phyloP scores from a whole-genome alignment of 1,139 yeast species.

The Keqinozyma sinolaborantium region DNA sequence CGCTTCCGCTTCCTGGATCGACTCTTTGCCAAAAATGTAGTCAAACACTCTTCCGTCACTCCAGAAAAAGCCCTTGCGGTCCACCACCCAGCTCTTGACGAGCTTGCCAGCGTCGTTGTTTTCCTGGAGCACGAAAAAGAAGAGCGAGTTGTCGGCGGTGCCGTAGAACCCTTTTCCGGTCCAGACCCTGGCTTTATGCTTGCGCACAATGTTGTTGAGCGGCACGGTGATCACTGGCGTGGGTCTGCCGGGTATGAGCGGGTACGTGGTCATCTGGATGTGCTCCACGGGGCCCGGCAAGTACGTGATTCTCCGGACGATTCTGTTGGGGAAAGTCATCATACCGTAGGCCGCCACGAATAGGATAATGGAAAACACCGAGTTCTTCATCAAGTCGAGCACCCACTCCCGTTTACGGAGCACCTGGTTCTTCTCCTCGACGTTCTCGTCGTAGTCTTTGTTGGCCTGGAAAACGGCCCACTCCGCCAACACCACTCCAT shows the following conservation, averaged over 20 bases:
- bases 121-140: conserved; percentile 71
- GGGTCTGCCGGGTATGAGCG: conserved; percentile 70
- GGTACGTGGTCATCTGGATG: conserved; percentile 68
- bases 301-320: conserved; percentile 74
- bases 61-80: conserved; percentile 85
- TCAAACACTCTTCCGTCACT: conserved; percentile 88
- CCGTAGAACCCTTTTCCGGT: conserved; percentile 88
- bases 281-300: conserved; percentile 58
- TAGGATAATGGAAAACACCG: conserved; percentile 34
- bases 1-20: conserved; percentile 70
- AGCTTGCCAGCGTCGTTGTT: conserved; percentile 29
- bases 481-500: conserved; percentile 60
- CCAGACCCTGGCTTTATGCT: conserved; percentile 67
- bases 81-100: conserved; percentile 70
- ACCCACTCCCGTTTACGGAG: conserved; percentile 38
- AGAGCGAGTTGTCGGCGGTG: conserved; percentile 69
- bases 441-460: conserved; percentile 58
- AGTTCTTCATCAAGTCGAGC: conserved; percentile 24
- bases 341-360: conserved; percentile 44
- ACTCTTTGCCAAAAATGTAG: conserved; percentile 72
- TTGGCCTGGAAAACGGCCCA: conserved; percentile 56
- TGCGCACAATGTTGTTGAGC: conserved; percentile 50
- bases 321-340: conserved; percentile 56
- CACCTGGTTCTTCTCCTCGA: conserved; percentile 33
- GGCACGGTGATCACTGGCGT: conserved; percentile 76